Evolutionary conservation across 1,139 yeast genomes (phyloP), one percentile per base, ranked within the genome.

Genomic region (Debaryomyces fabryi): DNA sequence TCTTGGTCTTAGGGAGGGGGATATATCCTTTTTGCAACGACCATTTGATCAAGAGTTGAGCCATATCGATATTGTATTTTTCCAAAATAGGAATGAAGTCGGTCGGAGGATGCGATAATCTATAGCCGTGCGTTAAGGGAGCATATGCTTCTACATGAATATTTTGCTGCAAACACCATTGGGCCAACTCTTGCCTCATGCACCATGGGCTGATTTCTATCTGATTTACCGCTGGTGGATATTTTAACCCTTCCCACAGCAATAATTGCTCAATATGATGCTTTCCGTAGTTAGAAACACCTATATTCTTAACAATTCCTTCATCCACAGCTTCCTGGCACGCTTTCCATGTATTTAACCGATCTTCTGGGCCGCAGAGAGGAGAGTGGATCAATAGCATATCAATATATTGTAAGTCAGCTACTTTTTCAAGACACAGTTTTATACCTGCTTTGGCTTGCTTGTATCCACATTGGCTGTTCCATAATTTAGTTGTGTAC

Each of bases 121-220:
- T 67, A 44, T 55, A 54, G 0, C 76, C 76, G 52, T 69, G 74
- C 23, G 76, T 72, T 41, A 72, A 63, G 0, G 78, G 78, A 12
- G 75, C 67, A 48, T 67, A 72, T 0, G 77, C 78, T 54, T 72
- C 75, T 8, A 71, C 74, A 6, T 54, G 58, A 23, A 72, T 68
- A 15, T 60, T 62, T 13, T 67, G 56, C 4, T 42, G 42, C 42
- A 71, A 65, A 52, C 87, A 84, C 65, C 69, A 85, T 35, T 78
- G 76, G 3, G 83, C 81, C 47, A 86, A 66, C 35, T 85, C 86
- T 36, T 72, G 71, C 57, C 90, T 73, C 88, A 83, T 85, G 49
- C 85, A 72, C 90, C 91, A 86, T 0, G 92, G 93, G 52, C 88
- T 83, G 15, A 86, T 78, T 64, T 86, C 92, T 52, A 86, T 78